Conservation (phyloP, 768 basidiomycete genomes). For the Naganishia kalamii region DNA sequence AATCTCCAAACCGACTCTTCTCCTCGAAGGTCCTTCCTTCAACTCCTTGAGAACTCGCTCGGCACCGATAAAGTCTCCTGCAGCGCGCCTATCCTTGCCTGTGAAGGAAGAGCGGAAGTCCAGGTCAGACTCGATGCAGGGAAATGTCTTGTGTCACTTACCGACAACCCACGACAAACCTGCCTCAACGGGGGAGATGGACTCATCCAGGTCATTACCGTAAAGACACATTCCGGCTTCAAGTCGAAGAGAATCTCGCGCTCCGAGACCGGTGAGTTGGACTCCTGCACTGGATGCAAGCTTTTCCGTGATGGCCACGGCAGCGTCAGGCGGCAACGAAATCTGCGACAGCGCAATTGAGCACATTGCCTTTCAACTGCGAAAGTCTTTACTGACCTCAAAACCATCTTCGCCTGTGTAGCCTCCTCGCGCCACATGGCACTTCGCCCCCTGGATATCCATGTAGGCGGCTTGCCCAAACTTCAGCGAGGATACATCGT, state of each 20-base stretch:
- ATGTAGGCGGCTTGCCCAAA: conserved; percentile 81
- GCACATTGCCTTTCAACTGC: neutral
- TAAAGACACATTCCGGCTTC: conserved; percentile 98
- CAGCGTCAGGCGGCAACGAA: conserved; percentile 73
- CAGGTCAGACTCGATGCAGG: neutral
- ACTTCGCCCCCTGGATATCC: conserved; percentile 67
- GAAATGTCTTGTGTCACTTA: conserved; percentile 46
- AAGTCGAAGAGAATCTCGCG: conserved; percentile 84
- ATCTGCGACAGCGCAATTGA: conserved; percentile 51
- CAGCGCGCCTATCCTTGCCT: conserved; percentile 76
- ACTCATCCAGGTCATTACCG: conserved; percentile 86
- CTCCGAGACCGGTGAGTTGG: conserved; percentile 80
- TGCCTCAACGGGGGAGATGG: conserved; percentile 79
- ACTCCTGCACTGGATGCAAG: conserved; percentile 62
- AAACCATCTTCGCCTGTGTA: conserved; percentile 99
- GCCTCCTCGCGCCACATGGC: conserved; percentile 86
- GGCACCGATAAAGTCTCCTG: conserved; percentile 65
- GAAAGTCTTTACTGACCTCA: conserved; percentile 55
- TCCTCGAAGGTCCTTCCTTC: conserved; percentile 66
- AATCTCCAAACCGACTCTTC: conserved; percentile 75
- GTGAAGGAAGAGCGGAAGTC: neutral
- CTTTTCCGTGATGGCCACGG: conserved; percentile 61
- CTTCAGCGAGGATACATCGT: conserved; percentile 64
- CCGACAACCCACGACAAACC: conserved; percentile 90
- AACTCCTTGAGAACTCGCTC: conserved; percentile 66